A percentile compares a stretch with the other conserved stretches of the same genome.
These are phyloP conservation scores for Trichosporon faecale DNA, from an alignment of 1,284 basidiomycete species.

Conservation along the genomic window DNA sequence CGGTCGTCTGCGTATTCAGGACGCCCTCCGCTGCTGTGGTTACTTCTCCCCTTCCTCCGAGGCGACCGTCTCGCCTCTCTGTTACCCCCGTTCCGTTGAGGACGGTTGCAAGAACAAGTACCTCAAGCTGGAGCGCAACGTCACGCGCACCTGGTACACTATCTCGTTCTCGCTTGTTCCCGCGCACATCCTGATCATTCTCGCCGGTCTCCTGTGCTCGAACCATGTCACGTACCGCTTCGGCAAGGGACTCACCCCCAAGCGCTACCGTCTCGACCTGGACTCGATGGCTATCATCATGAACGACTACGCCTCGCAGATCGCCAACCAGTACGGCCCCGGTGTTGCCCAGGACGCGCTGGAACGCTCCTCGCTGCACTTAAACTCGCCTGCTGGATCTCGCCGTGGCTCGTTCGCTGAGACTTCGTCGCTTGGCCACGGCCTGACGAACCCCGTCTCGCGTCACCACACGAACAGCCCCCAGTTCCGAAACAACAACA, in stretches of 20 bases:
- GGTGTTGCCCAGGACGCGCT: slow-evolving; percentile 45
- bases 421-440: slow-evolving; percentile 12
- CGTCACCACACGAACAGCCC: neutral
- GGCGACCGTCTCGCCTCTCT: slow-evolving; percentile 62
- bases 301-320: slow-evolving; percentile 64
- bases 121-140: slow-evolving; percentile 60
- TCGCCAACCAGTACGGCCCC: slow-evolving; percentile 50
- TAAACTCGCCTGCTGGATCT: slow-evolving; percentile 23
- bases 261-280: slow-evolving; percentile 64
- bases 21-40: slow-evolving; percentile 65
- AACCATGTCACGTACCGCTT: slow-evolving; percentile 73
- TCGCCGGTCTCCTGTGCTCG: slow-evolving; percentile 63
- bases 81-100: slow-evolving; percentile 63
- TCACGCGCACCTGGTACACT: slow-evolving; percentile 60
- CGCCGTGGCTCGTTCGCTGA: slow-evolving; percentile 16
- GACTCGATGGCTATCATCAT: slow-evolving; percentile 67
- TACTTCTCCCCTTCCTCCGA: slow-evolving; percentile 65
- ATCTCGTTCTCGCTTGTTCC: slow-evolving; percentile 65
- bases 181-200: slow-evolving; percentile 63
- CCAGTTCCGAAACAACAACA: neutral
- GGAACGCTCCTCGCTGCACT: slow-evolving; percentile 40
- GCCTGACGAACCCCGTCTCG: slow-evolving; percentile 7
- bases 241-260: slow-evolving; percentile 72
- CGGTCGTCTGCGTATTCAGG: slow-evolving; percentile 63
- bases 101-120: slow-evolving; percentile 69